Percentiles rank a stretch among this genome's conserved stretches.
Conservation (phyloP, 768 basidiomycete species). For the Suillus brevipes region DNA sequence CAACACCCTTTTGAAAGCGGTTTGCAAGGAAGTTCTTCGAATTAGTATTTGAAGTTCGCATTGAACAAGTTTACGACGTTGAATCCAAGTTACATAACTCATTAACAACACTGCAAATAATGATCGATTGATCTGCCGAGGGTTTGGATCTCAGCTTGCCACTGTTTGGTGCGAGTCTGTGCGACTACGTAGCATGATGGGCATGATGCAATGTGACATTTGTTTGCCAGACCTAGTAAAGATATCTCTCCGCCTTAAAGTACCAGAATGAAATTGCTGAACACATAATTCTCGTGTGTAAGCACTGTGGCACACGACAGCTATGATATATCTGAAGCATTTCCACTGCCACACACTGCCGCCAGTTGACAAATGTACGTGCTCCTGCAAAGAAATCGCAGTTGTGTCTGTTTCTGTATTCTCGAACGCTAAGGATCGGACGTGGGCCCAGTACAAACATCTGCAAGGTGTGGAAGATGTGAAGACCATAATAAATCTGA, state of each 20-base stretch:
- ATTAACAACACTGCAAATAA: no score
- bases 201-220: no score
- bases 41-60: neutral
- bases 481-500: fast-evolving
- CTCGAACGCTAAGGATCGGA: neutral
- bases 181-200: no score
- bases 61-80: neutral
- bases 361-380: neutral
- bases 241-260: no score
- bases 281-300: neutral
- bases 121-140: no score
- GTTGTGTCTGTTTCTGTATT: neutral
- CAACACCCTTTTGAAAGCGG: neutral
- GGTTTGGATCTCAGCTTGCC: no score
- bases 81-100: neutral
- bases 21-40: neutral
- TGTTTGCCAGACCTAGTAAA: no score
- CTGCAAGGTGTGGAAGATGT: neutral
- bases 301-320: no score
- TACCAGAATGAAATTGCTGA: neutral
- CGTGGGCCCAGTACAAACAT: neutral
- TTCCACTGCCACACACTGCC: neutral
- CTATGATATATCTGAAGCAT: neutral
- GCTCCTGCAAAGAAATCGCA: neutral
- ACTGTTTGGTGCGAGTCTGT: no score